phyloP scores from a whole-genome alignment of 352 stramenopile species.

The Phytophthora cajani region DNA sequence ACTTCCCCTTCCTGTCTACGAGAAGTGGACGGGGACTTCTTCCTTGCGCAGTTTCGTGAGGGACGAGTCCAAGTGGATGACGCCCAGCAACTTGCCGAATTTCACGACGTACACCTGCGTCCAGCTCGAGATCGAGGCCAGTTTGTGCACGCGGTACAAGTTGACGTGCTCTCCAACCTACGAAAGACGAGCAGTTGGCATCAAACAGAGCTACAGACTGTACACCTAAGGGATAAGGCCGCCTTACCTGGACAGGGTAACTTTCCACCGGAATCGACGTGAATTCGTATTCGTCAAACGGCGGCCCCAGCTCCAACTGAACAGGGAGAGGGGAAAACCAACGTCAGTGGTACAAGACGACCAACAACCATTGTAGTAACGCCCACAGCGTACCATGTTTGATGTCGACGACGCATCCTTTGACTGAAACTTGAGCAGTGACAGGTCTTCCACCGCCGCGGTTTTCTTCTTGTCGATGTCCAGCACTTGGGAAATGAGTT shows the following conservation, averaged over 20 bases:
- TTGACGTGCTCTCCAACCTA: conserved; percentile 76
- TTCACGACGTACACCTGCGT: conserved; percentile 86
- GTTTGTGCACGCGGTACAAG: conserved; percentile 73
- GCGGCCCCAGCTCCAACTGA: conserved; percentile 74
- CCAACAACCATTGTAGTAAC: not conserved
- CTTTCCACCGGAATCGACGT: conserved; percentile 77
- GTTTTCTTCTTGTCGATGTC: conserved; percentile 72
- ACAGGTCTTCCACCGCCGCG: conserved; percentile 69
- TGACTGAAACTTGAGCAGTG: conserved; percentile 71
- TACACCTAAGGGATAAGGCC: not conserved
- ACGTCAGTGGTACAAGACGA: not conserved
- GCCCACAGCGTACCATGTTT: conserved; percentile 45
- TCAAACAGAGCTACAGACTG: not conserved
- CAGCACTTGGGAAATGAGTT: conserved; percentile 68
- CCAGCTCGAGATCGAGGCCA: conserved; percentile 84
- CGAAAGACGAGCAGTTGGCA: not conserved
- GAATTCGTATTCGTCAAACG: conserved; percentile 69
- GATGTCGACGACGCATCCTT: conserved; percentile 56
- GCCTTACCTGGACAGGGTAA: conserved; percentile 69
- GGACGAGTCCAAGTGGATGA: conserved; percentile 73
- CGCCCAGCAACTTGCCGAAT: conserved; percentile 65
- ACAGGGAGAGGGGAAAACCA: not conserved
- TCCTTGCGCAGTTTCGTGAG: conserved; percentile 60
- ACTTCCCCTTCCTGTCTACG: conserved; percentile 2
- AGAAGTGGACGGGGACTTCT: conserved; percentile 48